Evolutionary conservation across 768 basidiomycete genomes (phyloP).

Genomic region (Brasilioporus rufonigricans): DNA sequence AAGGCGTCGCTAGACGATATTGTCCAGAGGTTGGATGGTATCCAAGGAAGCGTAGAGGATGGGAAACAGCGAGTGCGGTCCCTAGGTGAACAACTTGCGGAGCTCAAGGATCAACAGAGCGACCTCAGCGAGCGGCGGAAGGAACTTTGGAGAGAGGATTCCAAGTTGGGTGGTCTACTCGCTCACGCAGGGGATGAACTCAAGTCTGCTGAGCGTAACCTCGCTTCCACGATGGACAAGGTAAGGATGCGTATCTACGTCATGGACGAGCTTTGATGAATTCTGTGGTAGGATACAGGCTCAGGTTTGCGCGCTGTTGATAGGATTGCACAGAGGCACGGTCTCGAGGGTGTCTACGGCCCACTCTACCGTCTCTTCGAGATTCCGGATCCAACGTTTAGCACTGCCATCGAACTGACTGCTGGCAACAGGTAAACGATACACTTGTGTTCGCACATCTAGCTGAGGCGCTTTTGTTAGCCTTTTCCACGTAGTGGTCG

Average conservation of each 20-base stretch:
- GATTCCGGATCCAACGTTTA: slow-evolving; percentile 83
- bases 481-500: slow-evolving; percentile 96
- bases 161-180: slow-evolving; percentile 77
- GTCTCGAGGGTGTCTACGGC: slow-evolving; percentile 84
- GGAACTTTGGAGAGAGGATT: slow-evolving; percentile 94
- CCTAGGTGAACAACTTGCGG: slow-evolving; percentile 57
- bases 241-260: slow-evolving; percentile 36
- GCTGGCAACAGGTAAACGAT: slow-evolving; percentile 84
- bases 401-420: slow-evolving; percentile 90
- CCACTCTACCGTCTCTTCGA: slow-evolving; percentile 94
- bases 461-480: slow-evolving; percentile 31
- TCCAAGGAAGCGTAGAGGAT: slow-evolving; percentile 63
- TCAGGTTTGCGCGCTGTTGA: slow-evolving; percentile 85
- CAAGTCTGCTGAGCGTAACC: slow-evolving; percentile 69
- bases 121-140: slow-evolving; percentile 79
- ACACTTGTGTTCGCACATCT: neutral
- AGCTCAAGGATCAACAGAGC: slow-evolving; percentile 64
- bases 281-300: slow-evolving; percentile 74
- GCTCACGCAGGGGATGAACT: slow-evolving; percentile 78
- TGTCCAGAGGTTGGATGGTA: slow-evolving; percentile 53
- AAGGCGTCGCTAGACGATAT: slow-evolving; percentile 52
- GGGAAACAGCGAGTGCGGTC: slow-evolving; percentile 54
- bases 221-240: slow-evolving; percentile 96
- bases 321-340: slow-evolving; percentile 72
- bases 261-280: neutral